Conservation (phyloP, 345 rosid species). For the Carallia brachiata region DNA sequence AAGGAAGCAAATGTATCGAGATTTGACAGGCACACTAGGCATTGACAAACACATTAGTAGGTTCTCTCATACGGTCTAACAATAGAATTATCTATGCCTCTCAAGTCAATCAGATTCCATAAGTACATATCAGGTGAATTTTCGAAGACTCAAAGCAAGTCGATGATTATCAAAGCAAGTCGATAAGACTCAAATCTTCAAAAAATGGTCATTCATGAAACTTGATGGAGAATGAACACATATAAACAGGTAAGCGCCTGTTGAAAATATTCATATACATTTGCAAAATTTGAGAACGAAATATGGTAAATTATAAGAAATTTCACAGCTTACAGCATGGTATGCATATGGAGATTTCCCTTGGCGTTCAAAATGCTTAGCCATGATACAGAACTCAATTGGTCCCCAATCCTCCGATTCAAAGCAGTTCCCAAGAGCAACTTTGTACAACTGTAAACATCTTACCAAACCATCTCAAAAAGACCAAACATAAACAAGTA, state of each 20-base stretch:
- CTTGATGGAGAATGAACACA: background rate
- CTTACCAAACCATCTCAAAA: constrained; percentile 14
- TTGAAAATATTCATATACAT: background rate
- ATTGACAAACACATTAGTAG: background rate
- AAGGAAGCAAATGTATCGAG: background rate
- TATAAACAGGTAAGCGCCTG: background rate
- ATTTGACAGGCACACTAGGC: background rate
- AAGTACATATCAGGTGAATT: background rate
- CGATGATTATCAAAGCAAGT: background rate
- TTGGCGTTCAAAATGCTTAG: constrained; percentile 91
- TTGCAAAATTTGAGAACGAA: background rate
- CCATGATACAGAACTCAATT: constrained; percentile 72
- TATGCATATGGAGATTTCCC: constrained; percentile 89
- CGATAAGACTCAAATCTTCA: background rate
- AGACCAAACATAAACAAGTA: constrained; percentile 4
- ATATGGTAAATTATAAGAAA: background rate
- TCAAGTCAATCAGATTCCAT: no score
- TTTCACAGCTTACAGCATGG: constrained; percentile 59
- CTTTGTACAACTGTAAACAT: constrained; percentile 62
- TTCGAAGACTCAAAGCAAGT: background rate
- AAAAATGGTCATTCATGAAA: background rate
- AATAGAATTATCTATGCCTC: no score
- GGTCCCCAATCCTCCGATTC: constrained; percentile 90
- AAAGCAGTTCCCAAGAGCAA: constrained; percentile 84
- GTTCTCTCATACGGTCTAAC: background rate